A percentile compares a stretch with the other conserved stretches of the same genome.
phyloP scores from a whole-genome alignment of 2,329 filamentous ascomycete genomes.

The Pezicula carpinea region DNA sequence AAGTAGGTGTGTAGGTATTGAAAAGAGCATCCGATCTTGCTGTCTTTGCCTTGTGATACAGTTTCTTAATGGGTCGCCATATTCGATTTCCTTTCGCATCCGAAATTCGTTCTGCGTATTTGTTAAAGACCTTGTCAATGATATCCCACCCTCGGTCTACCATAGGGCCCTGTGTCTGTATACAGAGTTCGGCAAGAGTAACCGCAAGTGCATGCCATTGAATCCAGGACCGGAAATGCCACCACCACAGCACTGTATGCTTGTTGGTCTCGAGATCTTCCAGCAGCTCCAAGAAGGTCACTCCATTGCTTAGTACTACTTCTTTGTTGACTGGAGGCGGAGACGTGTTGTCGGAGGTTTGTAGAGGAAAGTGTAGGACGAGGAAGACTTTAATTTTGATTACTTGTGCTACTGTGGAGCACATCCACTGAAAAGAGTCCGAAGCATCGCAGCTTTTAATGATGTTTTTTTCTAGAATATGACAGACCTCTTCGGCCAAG shows the following conservation, averaged over 20 bases:
- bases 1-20: not conserved
- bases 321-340: conserved; percentile 1
- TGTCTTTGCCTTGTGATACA: not conserved
- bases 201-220: not conserved
- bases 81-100: not conserved
- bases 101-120: not conserved
- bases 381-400: not conserved
- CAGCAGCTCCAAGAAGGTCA: not conserved
- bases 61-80: not conserved
- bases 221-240: not conserved
- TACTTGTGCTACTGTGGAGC: not conserved
- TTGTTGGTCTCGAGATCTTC: not conserved
- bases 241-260: not conserved
- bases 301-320: not conserved
- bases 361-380: not conserved
- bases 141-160: not conserved
- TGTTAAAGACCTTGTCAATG: not conserved
- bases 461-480: not conserved
- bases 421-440: not conserved
- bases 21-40: not conserved
- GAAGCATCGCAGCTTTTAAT: conserved; percentile 1
- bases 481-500: not conserved
- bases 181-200: not conserved
- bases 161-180: not conserved
- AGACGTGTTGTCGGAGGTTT: not conserved